These are phyloP conservation scores for Ophiocordyceps camponoti-saundersi DNA, from an alignment of 2,329 filamentous ascomycete genomes.

Conservation along the genomic window DNA sequence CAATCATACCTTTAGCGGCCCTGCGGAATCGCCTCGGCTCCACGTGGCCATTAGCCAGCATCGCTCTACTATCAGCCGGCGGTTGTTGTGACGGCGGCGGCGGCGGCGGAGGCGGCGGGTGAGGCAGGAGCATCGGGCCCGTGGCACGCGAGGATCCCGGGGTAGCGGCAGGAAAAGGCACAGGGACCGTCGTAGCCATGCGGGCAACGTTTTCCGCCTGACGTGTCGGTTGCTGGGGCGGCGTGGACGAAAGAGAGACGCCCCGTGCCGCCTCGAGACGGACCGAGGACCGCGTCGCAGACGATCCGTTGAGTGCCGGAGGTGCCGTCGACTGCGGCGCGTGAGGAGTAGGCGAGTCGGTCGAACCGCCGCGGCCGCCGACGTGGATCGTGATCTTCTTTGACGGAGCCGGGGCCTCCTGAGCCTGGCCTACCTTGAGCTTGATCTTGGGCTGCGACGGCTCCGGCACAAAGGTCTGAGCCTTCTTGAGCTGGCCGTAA, in stretches of 20 bases:
- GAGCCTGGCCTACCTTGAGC: constrained; percentile 45
- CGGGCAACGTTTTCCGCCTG: constrained; percentile 18
- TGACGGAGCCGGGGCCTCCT: constrained; percentile 25
- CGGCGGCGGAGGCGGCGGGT: background rate
- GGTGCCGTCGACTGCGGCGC: constrained; percentile 8
- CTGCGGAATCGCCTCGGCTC: constrained; percentile 21
- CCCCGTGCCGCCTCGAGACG: constrained; percentile 23
- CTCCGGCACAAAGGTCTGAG: constrained; percentile 55
- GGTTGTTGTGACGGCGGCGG: background rate
- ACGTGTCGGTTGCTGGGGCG: constrained; percentile 17
- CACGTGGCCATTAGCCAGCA: constrained; percentile 14
- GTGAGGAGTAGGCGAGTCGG: constrained; percentile 32
- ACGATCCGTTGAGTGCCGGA: constrained; percentile 9
- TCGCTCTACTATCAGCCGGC: constrained; percentile 7
- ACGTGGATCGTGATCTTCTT: constrained; percentile 61
- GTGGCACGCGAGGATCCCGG: background rate
- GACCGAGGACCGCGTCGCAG: constrained; percentile 5
- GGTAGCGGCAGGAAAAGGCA: constrained; percentile 5
- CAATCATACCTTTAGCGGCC: constrained; percentile 22
- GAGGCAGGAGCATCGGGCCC: background rate
- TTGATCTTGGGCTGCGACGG: constrained; percentile 64
- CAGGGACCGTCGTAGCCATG: constrained; percentile 9
- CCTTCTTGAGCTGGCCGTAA: constrained; percentile 48
- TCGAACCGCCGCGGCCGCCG: constrained; percentile 37
- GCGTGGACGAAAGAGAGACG: constrained; percentile 22